phyloP scores from a whole-genome alignment of 495 filamentous ascomycete species.

The Acidomyces sp. region DNA sequence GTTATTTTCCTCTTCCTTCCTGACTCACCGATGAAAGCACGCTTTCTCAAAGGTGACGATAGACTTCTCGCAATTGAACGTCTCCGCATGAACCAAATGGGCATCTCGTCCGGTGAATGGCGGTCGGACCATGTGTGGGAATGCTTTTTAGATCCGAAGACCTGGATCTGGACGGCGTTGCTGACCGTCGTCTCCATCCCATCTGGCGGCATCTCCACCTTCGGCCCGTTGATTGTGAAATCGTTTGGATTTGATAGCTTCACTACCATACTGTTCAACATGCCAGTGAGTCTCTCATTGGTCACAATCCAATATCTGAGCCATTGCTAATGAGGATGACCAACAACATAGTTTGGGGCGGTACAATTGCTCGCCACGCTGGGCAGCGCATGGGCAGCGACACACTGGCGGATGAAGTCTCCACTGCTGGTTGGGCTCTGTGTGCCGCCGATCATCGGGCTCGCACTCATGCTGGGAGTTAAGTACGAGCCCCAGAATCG shows the following conservation, averaged over 20 bases:
- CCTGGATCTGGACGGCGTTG: constrained; percentile 52
- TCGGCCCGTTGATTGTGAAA: constrained; percentile 51
- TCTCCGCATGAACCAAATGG: constrained; percentile 52
- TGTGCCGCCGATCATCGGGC: constrained; percentile 44
- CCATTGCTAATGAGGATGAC: too few relatives aligned
- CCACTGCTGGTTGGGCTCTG: constrained; percentile 42
- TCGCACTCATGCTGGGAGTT: constrained; percentile 41
- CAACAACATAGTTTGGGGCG: constrained; percentile 51
- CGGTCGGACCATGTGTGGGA: constrained; percentile 52
- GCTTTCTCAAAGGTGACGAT: constrained; percentile 45
- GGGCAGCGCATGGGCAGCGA: constrained; percentile 44
- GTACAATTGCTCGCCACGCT: constrained; percentile 47
- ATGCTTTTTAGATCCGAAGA: constrained; percentile 49
- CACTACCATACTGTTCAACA: constrained; percentile 48
- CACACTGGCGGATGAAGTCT: constrained; percentile 40
- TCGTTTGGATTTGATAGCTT: constrained; percentile 48
- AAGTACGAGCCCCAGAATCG: constrained; percentile 33
- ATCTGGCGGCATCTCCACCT: constrained; percentile 48
- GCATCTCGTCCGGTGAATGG: constrained; percentile 44
- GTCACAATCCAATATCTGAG: too few relatives aligned
- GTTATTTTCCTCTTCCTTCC: constrained; percentile 18
- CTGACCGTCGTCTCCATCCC: constrained; percentile 44
- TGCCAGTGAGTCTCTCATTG: constrained; percentile 31
- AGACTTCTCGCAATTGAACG: constrained; percentile 49
- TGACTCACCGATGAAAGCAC: constrained; percentile 33